phyloP scores from a whole-genome alignment of 1,284 basidiomycete species.

The Ustilago loliicola region DNA sequence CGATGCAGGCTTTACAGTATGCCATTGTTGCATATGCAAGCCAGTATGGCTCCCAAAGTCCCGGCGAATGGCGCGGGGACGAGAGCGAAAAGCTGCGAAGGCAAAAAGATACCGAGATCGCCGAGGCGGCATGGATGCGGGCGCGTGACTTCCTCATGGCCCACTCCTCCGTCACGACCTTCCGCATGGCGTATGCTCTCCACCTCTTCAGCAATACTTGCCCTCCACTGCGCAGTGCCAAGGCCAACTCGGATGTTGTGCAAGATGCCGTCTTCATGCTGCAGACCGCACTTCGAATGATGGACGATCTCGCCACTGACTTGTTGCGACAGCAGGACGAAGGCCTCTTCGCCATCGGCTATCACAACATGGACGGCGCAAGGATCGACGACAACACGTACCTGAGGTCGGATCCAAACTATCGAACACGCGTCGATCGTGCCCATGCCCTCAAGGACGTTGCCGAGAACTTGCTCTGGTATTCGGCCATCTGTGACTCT shows the following conservation, averaged over 20 bases:
- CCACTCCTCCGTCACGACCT: conserved; percentile 42
- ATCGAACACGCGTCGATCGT: conserved; percentile 31
- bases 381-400: conserved; percentile 24
- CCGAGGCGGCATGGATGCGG: conserved; percentile 44
- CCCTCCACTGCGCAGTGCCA: conserved; percentile 33
- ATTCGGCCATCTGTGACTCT: conserved; percentile 47
- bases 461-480: conserved; percentile 46
- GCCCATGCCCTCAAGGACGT: conserved; percentile 40
- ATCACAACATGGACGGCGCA: conserved; percentile 34
- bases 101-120: conserved; percentile 43
- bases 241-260: conserved; percentile 23
- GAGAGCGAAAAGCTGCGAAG: conserved; percentile 23
- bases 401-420: conserved; percentile 29
- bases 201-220: conserved; percentile 50
- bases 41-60: conserved; percentile 46
- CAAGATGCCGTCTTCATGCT: conserved; percentile 31
- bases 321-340: conserved; percentile 43
- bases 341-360: conserved; percentile 39
- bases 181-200: conserved; percentile 48
- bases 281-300: conserved; percentile 46
- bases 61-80: conserved; percentile 31
- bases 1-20: conserved; percentile 44
- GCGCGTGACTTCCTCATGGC: conserved; percentile 45
- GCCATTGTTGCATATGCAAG: conserved; percentile 50
- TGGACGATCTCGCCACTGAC: conserved; percentile 50